A percentile compares a stretch with the other conserved stretches of the same genome.
phyloP scores from a whole-genome alignment of 192 early-diverging fungal genomes.

The Coemansia furcata region DNA sequence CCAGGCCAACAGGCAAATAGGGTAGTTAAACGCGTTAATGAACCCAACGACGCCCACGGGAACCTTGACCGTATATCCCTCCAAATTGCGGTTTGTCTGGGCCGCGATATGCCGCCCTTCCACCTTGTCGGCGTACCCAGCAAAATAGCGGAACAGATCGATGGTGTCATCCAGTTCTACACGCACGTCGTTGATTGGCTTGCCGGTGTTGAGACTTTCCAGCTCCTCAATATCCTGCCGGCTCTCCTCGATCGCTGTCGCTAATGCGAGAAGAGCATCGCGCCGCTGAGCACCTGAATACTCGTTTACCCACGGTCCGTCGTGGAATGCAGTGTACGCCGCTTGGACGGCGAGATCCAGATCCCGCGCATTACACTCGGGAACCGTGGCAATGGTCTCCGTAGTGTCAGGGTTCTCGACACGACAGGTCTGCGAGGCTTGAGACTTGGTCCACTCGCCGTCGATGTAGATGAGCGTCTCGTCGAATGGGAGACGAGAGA shows the following conservation, averaged over 20 bases:
- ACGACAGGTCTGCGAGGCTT: slow-evolving; percentile 8
- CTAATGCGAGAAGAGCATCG: slow-evolving; percentile 48
- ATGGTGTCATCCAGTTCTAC: slow-evolving; percentile 53
- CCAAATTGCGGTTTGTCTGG: slow-evolving; percentile 27
- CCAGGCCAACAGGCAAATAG: slow-evolving; percentile 53
- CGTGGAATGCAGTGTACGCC: slow-evolving; percentile 43
- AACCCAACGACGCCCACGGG: slow-evolving; percentile 55
- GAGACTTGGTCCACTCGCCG: slow-evolving; percentile 29
- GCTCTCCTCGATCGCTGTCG: slow-evolving; percentile 41
- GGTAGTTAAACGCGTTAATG: slow-evolving; percentile 66
- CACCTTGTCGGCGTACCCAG: slow-evolving; percentile 52
- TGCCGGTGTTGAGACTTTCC: slow-evolving; percentile 56
- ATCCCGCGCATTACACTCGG: slow-evolving; percentile 37
- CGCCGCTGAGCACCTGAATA: slow-evolving; percentile 55
- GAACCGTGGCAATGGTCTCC: slow-evolving; percentile 35
- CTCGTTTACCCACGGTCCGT: slow-evolving; percentile 48
- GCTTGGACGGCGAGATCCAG: slow-evolving; percentile 47
- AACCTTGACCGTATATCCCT: slow-evolving; percentile 52
- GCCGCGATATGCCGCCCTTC: slow-evolving; percentile 46
- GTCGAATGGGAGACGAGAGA: slow-evolving; percentile 42
- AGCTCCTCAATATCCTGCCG: slow-evolving; percentile 40
- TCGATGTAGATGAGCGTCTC: slow-evolving; percentile 33
- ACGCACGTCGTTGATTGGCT: slow-evolving; percentile 53
- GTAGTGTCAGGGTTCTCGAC: slow-evolving; percentile 47
- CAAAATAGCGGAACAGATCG: slow-evolving; percentile 50